phyloP scores from a whole-genome alignment of 2,329 filamentous ascomycete genomes.

The Microcyclospora tardicrescens region DNA sequence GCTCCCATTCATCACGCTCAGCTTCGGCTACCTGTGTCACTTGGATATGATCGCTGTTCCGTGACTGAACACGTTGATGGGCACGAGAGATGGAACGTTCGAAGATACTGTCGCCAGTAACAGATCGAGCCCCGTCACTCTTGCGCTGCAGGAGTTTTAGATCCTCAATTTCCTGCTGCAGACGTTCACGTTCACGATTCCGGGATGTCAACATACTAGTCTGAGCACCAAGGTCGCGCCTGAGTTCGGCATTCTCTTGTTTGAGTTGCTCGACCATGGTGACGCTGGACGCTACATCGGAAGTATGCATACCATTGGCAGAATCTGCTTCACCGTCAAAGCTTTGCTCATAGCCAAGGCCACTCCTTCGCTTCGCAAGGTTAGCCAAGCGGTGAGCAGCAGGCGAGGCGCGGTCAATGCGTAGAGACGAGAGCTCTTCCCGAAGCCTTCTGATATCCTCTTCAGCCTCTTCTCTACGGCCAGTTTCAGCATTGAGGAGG shows the following conservation, averaged over 20 bases:
- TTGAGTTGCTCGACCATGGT: conserved; percentile 60
- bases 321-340: conserved; percentile 27
- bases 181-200: conserved; percentile 83
- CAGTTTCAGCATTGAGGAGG: conserved; percentile 80
- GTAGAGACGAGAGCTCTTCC: conserved; percentile 56
- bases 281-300: conserved; percentile 11
- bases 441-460: conserved; percentile 74
- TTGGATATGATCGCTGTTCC: conserved; percentile 55
- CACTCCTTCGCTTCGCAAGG: conserved; percentile 20
- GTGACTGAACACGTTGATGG: conserved; percentile 56
- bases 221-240: conserved; percentile 86
- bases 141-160: conserved; percentile 78
- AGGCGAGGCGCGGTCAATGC: conserved; percentile 31
- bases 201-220: conserved; percentile 95
- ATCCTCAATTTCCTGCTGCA: conserved; percentile 96
- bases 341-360: conserved; percentile 20
- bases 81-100: conserved; percentile 88
- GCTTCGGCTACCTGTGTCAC: conserved; percentile 55
- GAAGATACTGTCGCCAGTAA: conserved; percentile 74
- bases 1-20: conserved; percentile 77
- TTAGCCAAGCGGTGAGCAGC: conserved; percentile 27
- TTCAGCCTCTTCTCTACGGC: conserved; percentile 76
- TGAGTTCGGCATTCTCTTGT: conserved; percentile 83
- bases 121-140: conserved; percentile 45
- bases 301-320: conserved; percentile 22